These are phyloP conservation scores for Scutellaria minor DNA, from an alignment of 257 asterid species.

Conservation along the genomic window DNA sequence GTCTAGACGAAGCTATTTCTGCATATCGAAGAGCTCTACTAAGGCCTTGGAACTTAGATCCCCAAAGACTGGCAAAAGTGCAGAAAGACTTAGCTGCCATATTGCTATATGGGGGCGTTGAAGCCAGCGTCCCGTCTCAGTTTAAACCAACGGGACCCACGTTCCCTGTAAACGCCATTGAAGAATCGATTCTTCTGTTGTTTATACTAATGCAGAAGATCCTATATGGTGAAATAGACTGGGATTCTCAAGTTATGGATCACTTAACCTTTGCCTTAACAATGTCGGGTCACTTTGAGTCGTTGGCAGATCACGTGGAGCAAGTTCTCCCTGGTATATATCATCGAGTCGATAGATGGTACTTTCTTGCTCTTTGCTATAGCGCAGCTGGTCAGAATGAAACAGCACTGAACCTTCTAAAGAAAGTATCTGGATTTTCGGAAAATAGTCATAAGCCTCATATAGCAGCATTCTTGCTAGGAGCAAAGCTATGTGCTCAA, in stretches of 20 bases:
- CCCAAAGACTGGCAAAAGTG: conserved; percentile 63
- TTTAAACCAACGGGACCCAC: conserved; percentile 40
- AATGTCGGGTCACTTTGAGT: conserved; percentile 56
- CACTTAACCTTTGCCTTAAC: conserved; percentile 75
- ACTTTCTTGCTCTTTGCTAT: conserved; percentile 85
- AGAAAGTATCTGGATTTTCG: conserved; percentile 59
- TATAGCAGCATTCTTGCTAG: conserved; percentile 64
- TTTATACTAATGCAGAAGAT: conserved; percentile 64
- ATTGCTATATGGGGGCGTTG: conserved; percentile 79
- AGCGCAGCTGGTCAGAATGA: conserved; percentile 69
- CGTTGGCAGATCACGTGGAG: conserved; percentile 73
- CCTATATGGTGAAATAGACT: conserved; percentile 58
- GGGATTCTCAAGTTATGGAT: conserved; percentile 81
- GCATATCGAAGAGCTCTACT: conserved; percentile 70
- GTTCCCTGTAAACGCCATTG: conserved; percentile 50
- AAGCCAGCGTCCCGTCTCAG: conserved; percentile 53
- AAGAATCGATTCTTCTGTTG: conserved; percentile 82
- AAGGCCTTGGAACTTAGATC: conserved; percentile 77
- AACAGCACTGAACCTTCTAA: conserved; percentile 64
- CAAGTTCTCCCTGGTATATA: conserved; percentile 74
- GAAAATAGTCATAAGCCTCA: conserved; percentile 59
- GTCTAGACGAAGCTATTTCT: conserved; percentile 70
- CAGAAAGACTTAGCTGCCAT: conserved; percentile 74
- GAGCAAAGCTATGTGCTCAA: conserved; percentile 77
- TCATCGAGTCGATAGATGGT: conserved; percentile 76